Evolutionary conservation across 2,329 filamentous ascomycete genomes (phyloP).

Genomic region (Fusarium staphyleae): DNA sequence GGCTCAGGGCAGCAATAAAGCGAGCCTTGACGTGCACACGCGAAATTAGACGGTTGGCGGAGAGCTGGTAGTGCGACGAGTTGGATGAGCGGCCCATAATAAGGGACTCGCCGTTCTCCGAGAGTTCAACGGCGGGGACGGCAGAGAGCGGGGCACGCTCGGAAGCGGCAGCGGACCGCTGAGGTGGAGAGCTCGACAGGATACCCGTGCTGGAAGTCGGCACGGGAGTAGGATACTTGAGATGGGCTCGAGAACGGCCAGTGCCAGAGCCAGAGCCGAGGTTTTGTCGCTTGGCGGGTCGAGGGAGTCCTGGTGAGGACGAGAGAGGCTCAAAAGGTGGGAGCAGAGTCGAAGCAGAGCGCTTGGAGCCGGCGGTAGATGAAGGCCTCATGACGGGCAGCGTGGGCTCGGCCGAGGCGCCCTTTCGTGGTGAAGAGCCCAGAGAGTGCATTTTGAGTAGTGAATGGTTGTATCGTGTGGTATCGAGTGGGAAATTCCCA

Average conservation of each 20-base stretch:
- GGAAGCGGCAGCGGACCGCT: conserved; percentile 65
- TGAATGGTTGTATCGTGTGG: conserved; percentile 1
- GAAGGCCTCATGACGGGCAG: conserved; percentile 42
- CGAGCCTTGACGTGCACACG: conserved; percentile 90
- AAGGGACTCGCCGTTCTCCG: conserved; percentile 79
- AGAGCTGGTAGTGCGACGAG: conserved; percentile 94
- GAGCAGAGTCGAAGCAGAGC: conserved; percentile 71
- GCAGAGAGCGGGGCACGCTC: conserved; percentile 84
- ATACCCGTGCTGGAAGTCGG: conserved; percentile 94
- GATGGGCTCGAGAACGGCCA: conserved; percentile 51
- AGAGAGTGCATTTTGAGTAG: conserved; percentile 48
- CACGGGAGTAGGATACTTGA: conserved; percentile 89
- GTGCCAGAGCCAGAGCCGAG: conserved; percentile 39
- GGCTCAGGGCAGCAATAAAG: conserved; percentile 74
- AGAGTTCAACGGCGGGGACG: conserved; percentile 82
- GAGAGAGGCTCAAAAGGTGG: conserved; percentile 81
- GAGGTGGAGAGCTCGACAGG: conserved; percentile 82
- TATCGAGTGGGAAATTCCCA: conserved; percentile 3
- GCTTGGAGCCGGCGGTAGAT: conserved; percentile 60
- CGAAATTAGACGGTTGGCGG: conserved; percentile 90
- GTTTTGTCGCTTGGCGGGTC: conserved; percentile 72
- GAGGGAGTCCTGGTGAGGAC: conserved; percentile 77
- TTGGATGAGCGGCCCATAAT: conserved; percentile 93
- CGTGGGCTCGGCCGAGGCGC: conserved; percentile 44
- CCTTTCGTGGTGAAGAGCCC: conserved; percentile 46